Base-by-base conservation (phyloP, 352 stramenopile genomes). In the Globisporangium paddicum region DNA sequence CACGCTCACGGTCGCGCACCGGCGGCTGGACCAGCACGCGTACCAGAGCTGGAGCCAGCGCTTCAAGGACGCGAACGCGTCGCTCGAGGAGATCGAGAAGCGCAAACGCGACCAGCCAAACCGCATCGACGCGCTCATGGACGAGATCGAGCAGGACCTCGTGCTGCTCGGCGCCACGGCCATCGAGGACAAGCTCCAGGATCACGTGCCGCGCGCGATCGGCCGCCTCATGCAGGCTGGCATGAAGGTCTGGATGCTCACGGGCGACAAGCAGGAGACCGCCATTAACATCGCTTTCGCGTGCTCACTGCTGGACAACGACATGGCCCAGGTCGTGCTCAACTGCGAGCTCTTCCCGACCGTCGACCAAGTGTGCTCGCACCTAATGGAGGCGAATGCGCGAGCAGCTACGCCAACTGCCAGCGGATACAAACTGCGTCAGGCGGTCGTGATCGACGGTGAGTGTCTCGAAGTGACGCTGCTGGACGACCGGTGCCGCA, bases 141-240 rank as follows among this genome's bases (percentile, higher is more conserved):
- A 60, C 7, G 80, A 92, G 53, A 82, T 96, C 16, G 90, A 97
- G 65, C 68, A 69, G 37, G 75, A 94, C 16, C 50, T 97, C 42
- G 72, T 79, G 23, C 60, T 96, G 21, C 53, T 97, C 4, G 93
- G 93, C 21, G 86, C 88, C 3, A 98, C 88, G 5, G 93, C 90
- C 19, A 98, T 98, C 55, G 91, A 98, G 76, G 93, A 98, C 72
- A 95, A 97, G 69, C 75, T 98, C n/a, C 93, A 98, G 66, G 70
- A 89, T 34, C 78, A 89, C 55, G 93, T 98, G 3, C 88, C 89
- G 0, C 81, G 82, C 23, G 79, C 86, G n/a, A 97, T 98, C 34
- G 73, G 81, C 0, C 86, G 87, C 52, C 65, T 98, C 2, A 88
- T 89, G 63, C 68, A 67, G 13, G 91, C 87, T 0, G 87, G 89